Evolutionary conservation across 768 basidiomycete genomes (phyloP).

Genomic region (Kwoniella sp.): DNA sequence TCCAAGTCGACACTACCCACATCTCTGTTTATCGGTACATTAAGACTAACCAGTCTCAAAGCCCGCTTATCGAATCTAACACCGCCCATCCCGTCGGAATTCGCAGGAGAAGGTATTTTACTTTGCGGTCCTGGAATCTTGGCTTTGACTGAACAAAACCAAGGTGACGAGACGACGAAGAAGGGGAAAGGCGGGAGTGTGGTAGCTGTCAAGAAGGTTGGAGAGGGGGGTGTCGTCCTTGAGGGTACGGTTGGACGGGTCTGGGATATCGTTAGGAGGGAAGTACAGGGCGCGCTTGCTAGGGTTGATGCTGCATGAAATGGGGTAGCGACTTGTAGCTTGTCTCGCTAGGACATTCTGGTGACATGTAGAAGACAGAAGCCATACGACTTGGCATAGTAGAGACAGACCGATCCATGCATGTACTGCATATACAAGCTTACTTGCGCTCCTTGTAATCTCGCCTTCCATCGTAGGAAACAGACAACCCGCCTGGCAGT

Average conservation of each 20-base stretch:
- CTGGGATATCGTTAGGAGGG: conserved; percentile 83
- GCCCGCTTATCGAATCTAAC: conserved; percentile 71
- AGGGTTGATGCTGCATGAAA: conserved; percentile 63
- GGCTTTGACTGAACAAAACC: conserved; percentile 23
- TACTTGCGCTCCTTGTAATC: too few species aligned
- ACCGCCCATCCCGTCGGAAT: conserved; percentile 73
- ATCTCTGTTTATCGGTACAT: conserved; percentile 96
- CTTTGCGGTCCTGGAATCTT: conserved; percentile 65
- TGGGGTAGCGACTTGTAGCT: not conserved
- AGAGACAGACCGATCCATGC: too few species aligned
- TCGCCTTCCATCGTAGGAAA: too few species aligned
- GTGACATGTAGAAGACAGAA: too few species aligned
- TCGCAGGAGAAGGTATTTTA: conserved; percentile 95
- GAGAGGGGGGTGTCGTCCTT: conserved; percentile 78
- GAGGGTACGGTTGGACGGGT: conserved; percentile 86
- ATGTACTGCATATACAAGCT: too few species aligned
- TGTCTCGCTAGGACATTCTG: too few species aligned
- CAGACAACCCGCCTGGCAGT: too few species aligned
- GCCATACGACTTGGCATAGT: too few species aligned
- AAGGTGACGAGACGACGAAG: conserved; percentile 27
- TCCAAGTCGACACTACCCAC: conserved; percentile 65
- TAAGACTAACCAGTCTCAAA: conserved; percentile 87
- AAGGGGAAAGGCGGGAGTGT: conserved; percentile 43
- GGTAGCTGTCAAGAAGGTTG: conserved; percentile 86
- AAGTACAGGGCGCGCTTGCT: conserved; percentile 88